phyloP scores from a whole-genome alignment of 768 basidiomycete genomes.

The Mycena floridula region DNA sequence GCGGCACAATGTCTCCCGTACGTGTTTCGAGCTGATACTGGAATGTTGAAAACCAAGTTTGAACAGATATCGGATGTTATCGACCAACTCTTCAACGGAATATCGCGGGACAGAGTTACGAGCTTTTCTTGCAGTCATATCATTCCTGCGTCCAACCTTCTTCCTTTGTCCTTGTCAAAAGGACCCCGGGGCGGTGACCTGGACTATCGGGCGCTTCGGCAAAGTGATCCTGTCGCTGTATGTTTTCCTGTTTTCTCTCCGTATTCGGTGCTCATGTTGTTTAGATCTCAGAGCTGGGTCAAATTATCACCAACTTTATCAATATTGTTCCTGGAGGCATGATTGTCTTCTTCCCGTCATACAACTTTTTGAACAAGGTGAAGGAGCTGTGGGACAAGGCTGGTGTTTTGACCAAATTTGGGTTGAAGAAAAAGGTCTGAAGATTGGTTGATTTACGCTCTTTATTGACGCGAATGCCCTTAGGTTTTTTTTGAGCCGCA shows the following conservation, averaged over 20 bases:
- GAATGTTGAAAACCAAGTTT: not conserved
- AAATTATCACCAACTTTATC: slow-evolving; percentile 73
- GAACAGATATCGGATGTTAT: slow-evolving; percentile 83
- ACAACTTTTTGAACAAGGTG: slow-evolving; percentile 68
- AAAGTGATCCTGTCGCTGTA: slow-evolving; percentile 60
- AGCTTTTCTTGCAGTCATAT: slow-evolving; percentile 92
- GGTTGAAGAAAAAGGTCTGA: slow-evolving; percentile 67
- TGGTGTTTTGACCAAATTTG: slow-evolving; percentile 57
- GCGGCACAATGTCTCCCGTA: slow-evolving; percentile 99
- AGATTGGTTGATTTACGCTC: not conserved
- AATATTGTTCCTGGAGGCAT: slow-evolving; percentile 80
- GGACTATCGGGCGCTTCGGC: slow-evolving; percentile 76
- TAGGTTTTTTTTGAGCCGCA: slow-evolving; percentile 91
- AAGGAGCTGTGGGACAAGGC: slow-evolving; percentile 60
- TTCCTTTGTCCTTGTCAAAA: slow-evolving; percentile 64
- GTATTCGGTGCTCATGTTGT: not conserved
- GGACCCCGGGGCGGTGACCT: slow-evolving; percentile 72
- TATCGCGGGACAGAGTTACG: slow-evolving; percentile 56
- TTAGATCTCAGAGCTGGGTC: slow-evolving; percentile 79
- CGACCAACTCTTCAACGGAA: slow-evolving; percentile 68
- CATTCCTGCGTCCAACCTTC: slow-evolving; percentile 74
- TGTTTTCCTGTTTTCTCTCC: slow-evolving; percentile 17
- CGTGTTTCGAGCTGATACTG: slow-evolving; percentile 6
- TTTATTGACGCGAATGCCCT: not conserved
- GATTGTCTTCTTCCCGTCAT: slow-evolving; percentile 93